phyloP scores from a whole-genome alignment of 2,329 filamentous ascomycete genomes.

The Diaporthe amygdali region DNA sequence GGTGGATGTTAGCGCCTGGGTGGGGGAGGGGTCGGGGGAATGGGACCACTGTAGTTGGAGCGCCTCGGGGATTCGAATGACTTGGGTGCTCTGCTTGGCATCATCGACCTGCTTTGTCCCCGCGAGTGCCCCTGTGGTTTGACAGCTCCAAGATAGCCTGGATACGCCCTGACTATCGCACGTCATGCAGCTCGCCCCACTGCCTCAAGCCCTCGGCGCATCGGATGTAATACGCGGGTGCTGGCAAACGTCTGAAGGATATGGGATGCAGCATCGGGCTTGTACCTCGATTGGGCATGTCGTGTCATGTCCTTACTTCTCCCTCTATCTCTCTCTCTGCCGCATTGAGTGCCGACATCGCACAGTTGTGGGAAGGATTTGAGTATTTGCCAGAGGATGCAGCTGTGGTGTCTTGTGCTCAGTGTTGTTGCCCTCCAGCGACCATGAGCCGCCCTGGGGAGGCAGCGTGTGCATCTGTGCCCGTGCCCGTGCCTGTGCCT shows the following conservation, averaged over 20 bases:
- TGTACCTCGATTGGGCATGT: neutral
- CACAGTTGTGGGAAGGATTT: neutral
- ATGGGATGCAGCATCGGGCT: conserved; percentile 14
- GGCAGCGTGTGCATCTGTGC: neutral
- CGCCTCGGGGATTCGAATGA: neutral
- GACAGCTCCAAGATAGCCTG: no score
- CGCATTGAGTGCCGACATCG: neutral
- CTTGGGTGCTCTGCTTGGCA: neutral
- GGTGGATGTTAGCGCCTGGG: neutral
- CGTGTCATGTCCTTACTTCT: conserved; percentile 1
- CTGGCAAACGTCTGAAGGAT: neutral
- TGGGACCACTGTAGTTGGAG: neutral
- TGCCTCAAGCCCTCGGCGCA: neutral
- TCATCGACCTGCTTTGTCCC: neutral
- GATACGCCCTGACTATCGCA: neutral
- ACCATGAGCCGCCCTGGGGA: neutral
- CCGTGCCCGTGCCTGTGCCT: neutral
- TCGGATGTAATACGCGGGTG: neutral
- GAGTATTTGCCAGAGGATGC: neutral
- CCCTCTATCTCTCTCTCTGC: neutral
- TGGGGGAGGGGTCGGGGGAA: neutral
- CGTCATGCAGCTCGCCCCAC: conserved; percentile 5
- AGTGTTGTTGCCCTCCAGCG: neutral
- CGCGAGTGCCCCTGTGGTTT: no score
- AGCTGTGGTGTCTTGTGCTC: neutral